Percentiles rank a stretch among this genome's conserved stretches.
These are phyloP conservation scores for Saprolegnia parasitica DNA, from an alignment of 352 stramenopile genomes.

Conservation along the genomic window DNA sequence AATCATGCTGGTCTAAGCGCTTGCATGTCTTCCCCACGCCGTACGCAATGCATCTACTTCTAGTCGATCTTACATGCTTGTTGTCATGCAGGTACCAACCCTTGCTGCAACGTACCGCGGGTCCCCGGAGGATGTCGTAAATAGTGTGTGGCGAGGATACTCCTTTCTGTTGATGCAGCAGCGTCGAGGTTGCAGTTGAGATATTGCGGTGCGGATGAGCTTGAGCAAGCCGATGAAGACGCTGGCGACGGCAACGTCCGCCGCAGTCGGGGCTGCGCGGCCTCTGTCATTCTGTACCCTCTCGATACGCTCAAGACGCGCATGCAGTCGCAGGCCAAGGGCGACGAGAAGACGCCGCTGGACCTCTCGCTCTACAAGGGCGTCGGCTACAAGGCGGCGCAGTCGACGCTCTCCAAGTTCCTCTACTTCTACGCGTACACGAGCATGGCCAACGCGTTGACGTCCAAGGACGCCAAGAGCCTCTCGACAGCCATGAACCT, in stretches of 20 bases:
- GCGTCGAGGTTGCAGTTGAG: not conserved
- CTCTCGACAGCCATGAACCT: conserved; percentile 67
- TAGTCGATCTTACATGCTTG: no score
- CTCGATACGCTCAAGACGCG: conserved; percentile 86
- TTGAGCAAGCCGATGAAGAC: conserved; percentile 83
- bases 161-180: conserved; percentile 11
- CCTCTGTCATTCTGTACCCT: conserved; percentile 74
- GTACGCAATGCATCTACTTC: no score
- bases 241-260: conserved; percentile 68
- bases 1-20: no score
- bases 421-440: conserved; percentile 89
- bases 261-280: conserved; percentile 71
- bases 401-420: conserved; percentile 85
- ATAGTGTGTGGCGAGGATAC: not conserved
- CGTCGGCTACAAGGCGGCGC: conserved; percentile 78
- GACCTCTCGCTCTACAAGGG: conserved; percentile 72
- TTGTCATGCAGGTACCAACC: no score
- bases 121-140: not conserved
- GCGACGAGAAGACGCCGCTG: conserved; percentile 34
- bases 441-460: conserved; percentile 55
- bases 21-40: no score
- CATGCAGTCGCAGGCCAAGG: conserved; percentile 68
- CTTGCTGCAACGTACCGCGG: no score
- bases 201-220: conserved; percentile 34
- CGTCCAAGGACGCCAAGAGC: conserved; percentile 54